phyloP scores from a whole-genome alignment of 2,329 filamentous ascomycete genomes.

The Neofusicoccum cordaticola region DNA sequence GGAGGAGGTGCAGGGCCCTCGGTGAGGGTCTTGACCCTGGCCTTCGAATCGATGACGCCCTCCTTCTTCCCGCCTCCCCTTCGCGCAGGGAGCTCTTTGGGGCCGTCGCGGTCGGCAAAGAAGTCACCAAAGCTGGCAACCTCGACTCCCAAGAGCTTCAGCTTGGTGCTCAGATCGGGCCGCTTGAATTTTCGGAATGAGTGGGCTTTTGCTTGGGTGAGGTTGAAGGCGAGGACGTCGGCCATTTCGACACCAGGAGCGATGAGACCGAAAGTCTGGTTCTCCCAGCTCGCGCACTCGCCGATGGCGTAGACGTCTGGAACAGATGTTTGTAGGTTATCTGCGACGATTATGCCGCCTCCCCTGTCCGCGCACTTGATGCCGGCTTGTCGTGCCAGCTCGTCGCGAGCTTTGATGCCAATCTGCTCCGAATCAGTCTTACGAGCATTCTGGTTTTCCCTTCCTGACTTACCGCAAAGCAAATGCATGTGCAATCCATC shows the following conservation, averaged over 20 bases:
- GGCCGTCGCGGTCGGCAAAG: slow-evolving; percentile 84
- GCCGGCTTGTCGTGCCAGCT: slow-evolving; percentile 66
- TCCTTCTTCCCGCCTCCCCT: slow-evolving; percentile 48
- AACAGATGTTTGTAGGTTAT: slow-evolving; percentile 65
- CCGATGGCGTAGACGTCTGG: slow-evolving; percentile 81
- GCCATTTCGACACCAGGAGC: slow-evolving; percentile 91
- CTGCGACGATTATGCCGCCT: slow-evolving; percentile 71
- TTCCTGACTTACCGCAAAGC: slow-evolving; percentile 63
- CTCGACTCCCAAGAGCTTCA: slow-evolving; percentile 85
- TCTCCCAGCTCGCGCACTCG: slow-evolving; percentile 87
- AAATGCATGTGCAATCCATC: slow-evolving; percentile 76
- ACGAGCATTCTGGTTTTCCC: slow-evolving; percentile 10
- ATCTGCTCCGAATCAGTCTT: slow-evolving; percentile 49
- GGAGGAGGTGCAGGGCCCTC: slow-evolving; percentile 56
- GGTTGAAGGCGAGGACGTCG: slow-evolving; percentile 84
- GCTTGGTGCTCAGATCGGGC: slow-evolving; percentile 85
- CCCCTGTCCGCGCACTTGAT: slow-evolving; percentile 70
- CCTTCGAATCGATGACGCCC: slow-evolving; percentile 30
- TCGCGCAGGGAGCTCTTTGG: slow-evolving; percentile 67
- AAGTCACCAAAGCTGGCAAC: slow-evolving; percentile 93
- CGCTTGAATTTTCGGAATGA: slow-evolving; percentile 68
- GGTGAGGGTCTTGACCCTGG: slow-evolving; percentile 52
- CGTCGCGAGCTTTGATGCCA: slow-evolving; percentile 77
- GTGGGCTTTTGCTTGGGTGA: slow-evolving; percentile 77
- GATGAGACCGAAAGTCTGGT: slow-evolving; percentile 83